Percentiles rank a stretch among this genome's conserved stretches.
Evolutionary conservation across 2,329 filamentous ascomycete species (phyloP).

Genomic region (Leptosphaerulina australis): DNA sequence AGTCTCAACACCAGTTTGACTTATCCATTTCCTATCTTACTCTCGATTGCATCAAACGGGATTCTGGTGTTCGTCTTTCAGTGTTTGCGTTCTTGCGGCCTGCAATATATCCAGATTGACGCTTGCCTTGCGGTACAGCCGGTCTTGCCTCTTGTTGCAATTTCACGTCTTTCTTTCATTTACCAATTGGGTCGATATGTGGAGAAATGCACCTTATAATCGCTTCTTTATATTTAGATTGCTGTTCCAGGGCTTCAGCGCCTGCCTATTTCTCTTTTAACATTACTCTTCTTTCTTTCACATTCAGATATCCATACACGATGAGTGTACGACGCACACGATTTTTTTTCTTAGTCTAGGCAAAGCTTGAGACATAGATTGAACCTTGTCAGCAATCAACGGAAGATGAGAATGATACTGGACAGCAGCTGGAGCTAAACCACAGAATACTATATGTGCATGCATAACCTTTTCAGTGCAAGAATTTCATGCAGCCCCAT

Average conservation of each 20-base stretch:
- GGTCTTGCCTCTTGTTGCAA: slow-evolving; percentile 30
- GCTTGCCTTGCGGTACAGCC: slow-evolving; percentile 26
- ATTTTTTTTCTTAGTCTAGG: slow-evolving; percentile 18
- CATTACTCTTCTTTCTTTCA: slow-evolving; percentile 4
- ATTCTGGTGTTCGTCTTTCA: slow-evolving; percentile 19
- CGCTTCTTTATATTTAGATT: slow-evolving; percentile 22
- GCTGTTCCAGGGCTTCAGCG: slow-evolving; percentile 12
- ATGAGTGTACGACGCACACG: slow-evolving; percentile 38
- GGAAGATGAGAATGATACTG: not conserved
- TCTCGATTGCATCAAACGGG: not conserved
- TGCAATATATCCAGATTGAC: slow-evolving; percentile 18
- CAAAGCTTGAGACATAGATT: slow-evolving; percentile 1
- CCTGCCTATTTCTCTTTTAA: slow-evolving; percentile 7
- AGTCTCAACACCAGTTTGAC: slow-evolving; percentile 37
- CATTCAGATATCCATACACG: slow-evolving; percentile 25
- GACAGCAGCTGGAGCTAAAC: too few species aligned
- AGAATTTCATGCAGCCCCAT: too few species aligned
- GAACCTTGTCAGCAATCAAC: not conserved
- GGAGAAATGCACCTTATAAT: slow-evolving; percentile 29
- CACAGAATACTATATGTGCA: not conserved
- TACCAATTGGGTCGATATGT: not conserved
- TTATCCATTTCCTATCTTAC: not conserved
- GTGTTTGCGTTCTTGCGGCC: slow-evolving; percentile 17
- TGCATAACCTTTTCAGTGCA: not conserved
- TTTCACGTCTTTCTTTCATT: slow-evolving; percentile 15